These are phyloP conservation scores for Lanmaoa rubissima DNA, from an alignment of 768 basidiomycete species.

Conservation along the genomic window DNA sequence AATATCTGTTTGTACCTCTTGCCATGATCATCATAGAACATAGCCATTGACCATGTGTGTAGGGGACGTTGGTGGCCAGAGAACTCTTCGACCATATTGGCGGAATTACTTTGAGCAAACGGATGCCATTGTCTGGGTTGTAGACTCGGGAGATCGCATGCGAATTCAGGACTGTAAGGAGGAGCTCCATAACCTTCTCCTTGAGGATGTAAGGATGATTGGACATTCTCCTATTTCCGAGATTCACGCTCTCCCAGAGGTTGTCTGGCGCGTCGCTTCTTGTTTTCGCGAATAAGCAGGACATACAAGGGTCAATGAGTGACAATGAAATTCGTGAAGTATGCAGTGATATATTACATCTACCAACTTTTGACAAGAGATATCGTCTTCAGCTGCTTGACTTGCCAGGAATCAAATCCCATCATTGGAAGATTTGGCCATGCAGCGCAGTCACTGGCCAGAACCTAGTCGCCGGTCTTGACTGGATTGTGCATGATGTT, in stretches of 20 bases:
- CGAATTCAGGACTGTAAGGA: constrained; percentile 87
- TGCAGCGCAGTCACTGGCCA: constrained; percentile 92
- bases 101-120: constrained; percentile 99
- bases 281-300: constrained; percentile 98
- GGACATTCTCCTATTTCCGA: constrained; percentile 5
- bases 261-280: constrained; percentile 94
- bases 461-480: constrained; percentile 80
- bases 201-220: constrained; percentile 76
- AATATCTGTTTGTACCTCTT: constrained; percentile 39
- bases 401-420: constrained; percentile 77
- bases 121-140: constrained; percentile 97
- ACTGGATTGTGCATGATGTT: constrained; percentile 91
- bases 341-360: constrained; percentile 30
- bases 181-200: constrained; percentile 82
- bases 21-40: constrained; percentile 31
- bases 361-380: constrained; percentile 7
- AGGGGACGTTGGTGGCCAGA: constrained; percentile 99
- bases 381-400: constrained; percentile 63
- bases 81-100: constrained; percentile 96
- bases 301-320: constrained; percentile 84
- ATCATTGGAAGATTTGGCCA: constrained; percentile 85
- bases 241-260: constrained; percentile 51
- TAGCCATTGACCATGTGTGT: constrained; percentile 72
- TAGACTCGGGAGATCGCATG: constrained; percentile 91
- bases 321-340: constrained; percentile 82